These are phyloP conservation scores for Euphorbia tirucalli DNA, from an alignment of 345 rosid genomes.

Conservation along the genomic window DNA sequence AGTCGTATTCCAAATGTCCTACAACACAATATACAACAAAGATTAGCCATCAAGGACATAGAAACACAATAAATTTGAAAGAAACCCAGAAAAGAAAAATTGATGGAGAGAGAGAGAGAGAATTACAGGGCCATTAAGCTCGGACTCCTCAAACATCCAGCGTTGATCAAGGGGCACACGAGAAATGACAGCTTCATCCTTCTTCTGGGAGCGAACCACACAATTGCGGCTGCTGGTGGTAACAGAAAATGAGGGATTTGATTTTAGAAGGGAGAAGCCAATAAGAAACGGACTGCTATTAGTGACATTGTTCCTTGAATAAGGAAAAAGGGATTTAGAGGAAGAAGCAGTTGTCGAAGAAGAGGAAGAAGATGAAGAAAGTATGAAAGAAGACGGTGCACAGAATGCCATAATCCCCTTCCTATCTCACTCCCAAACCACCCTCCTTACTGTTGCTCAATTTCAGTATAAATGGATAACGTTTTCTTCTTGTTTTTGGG, in stretches of 20 bases:
- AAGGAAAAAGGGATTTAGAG: neutral
- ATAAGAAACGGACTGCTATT: neutral
- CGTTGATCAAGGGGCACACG: slow-evolving; percentile 33
- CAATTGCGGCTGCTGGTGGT: neutral
- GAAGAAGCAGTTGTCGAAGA: neutral
- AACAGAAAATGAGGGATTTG: slow-evolving; percentile 12
- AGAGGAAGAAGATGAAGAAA: neutral
- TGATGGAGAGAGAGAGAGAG: no score
- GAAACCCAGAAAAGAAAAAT: no score
- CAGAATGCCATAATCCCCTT: slow-evolving; percentile 10
- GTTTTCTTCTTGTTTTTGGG: neutral
- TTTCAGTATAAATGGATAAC: neutral
- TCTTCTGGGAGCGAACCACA: slow-evolving; percentile 19
- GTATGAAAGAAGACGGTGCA: neutral
- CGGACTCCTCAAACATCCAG: slow-evolving; percentile 34
- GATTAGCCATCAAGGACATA: neutral
- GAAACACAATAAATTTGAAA: no score
- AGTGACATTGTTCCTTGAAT: neutral
- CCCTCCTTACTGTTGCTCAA: neutral
- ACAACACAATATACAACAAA: slow-evolving; percentile 9
- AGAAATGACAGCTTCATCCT: slow-evolving; percentile 4
- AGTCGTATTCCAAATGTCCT: slow-evolving; percentile 96
- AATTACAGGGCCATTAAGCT: slow-evolving; percentile 32
- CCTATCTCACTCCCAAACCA: neutral
- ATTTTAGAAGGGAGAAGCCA: neutral